These are phyloP conservation scores for Fusarium annulatum DNA, from an alignment of 2,329 filamentous ascomycete genomes.

Conservation along the genomic window DNA sequence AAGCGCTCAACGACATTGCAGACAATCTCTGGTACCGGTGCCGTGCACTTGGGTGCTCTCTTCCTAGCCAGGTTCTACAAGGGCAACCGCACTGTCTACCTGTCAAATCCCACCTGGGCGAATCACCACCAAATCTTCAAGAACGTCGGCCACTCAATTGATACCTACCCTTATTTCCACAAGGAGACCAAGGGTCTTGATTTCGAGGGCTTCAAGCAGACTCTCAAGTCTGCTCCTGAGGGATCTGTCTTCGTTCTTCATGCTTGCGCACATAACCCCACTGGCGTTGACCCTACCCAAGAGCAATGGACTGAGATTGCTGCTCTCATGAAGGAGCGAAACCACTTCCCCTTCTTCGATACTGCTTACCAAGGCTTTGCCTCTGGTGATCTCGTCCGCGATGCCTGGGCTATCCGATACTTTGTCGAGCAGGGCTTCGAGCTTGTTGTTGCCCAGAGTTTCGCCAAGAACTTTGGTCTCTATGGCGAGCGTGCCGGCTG, in stretches of 20 bases:
- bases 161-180: slow-evolving; percentile 94
- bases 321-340: slow-evolving; percentile 76
- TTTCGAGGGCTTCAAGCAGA: slow-evolving; percentile 85
- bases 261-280: slow-evolving; percentile 97
- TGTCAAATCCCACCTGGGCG: slow-evolving; percentile 96
- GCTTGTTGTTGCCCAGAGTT: slow-evolving; percentile 89
- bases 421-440: slow-evolving; percentile 94
- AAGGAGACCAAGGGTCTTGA: slow-evolving; percentile 90
- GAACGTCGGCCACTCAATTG: slow-evolving; percentile 83
- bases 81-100: slow-evolving; percentile 80
- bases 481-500: slow-evolving; percentile 97
- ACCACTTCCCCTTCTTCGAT: slow-evolving; percentile 98
- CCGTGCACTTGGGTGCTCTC: slow-evolving; percentile 90
- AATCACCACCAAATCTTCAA: slow-evolving; percentile 99
- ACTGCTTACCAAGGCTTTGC: slow-evolving; percentile 98
- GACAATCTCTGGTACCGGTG: slow-evolving; percentile 97
- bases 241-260: slow-evolving; percentile 91
- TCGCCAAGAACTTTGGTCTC: slow-evolving; percentile 97
- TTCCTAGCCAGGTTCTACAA: slow-evolving; percentile 95
- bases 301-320: slow-evolving; percentile 96
- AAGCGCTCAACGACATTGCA: slow-evolving; percentile 86
- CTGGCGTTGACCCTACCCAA: slow-evolving; percentile 91
- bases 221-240: slow-evolving; percentile 77
- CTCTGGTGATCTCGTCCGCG: slow-evolving; percentile 84
- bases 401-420: slow-evolving; percentile 93